Evolutionary conservation across 257 asterid species (phyloP).

Genomic region (Solanum infundibuliforme): DNA sequence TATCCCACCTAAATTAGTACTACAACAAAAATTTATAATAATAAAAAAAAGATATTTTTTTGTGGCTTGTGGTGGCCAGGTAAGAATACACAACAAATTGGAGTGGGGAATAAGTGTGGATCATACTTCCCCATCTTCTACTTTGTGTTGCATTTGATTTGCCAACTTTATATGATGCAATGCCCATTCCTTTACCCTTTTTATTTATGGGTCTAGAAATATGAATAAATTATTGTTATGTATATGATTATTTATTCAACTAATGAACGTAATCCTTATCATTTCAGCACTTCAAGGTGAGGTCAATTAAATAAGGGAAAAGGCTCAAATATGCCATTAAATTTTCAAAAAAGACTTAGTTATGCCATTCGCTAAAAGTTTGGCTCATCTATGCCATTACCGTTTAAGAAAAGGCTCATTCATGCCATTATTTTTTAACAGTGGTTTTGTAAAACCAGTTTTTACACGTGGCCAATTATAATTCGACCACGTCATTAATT

Average conservation of each 20-base stretch:
- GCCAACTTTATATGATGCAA: background rate
- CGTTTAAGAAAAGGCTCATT: too few species aligned
- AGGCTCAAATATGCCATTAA: too few species aligned
- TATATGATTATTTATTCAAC: background rate
- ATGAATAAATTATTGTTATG: background rate
- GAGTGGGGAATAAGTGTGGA: conserved; percentile 9
- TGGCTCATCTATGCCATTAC: too few species aligned
- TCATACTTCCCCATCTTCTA: conserved; percentile 9
- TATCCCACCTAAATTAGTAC: background rate
- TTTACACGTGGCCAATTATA: too few species aligned
- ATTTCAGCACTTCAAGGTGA: background rate
- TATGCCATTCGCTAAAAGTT: too few species aligned
- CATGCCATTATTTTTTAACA: too few species aligned
- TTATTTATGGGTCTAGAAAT: background rate
- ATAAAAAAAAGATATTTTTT: background rate
- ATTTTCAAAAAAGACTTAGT: too few species aligned
- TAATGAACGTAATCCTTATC: background rate
- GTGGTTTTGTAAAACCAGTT: too few species aligned
- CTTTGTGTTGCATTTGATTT: background rate
- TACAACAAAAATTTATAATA: background rate
- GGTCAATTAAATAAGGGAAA: too few species aligned
- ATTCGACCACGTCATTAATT: too few species aligned
- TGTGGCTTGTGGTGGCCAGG: conserved; percentile 18
- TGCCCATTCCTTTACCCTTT: background rate
- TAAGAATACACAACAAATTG: conserved; percentile 11